Conservation (phyloP, 2,329 filamentous ascomycete genomes). For the Incumbomyces lentus region DNA sequence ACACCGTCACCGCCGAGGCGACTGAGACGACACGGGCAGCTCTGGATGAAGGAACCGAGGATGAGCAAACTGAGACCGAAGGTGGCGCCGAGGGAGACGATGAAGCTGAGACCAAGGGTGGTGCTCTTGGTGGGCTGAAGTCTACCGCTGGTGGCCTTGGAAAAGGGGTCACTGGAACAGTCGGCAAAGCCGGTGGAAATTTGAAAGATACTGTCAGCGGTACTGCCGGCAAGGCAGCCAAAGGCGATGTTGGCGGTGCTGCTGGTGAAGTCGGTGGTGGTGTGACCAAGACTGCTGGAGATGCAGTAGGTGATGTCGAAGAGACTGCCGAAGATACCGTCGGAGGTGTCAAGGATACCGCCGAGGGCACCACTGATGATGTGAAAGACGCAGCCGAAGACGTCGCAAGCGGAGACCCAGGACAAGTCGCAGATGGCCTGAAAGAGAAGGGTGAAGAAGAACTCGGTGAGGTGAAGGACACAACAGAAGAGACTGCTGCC, state of each 20-base stretch:
- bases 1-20: constrained; percentile 23
- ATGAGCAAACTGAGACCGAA: constrained; percentile 28
- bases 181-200: constrained; percentile 19
- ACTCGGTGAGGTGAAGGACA: constrained; percentile 8
- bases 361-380: constrained; percentile 20
- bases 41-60: constrained; percentile 13
- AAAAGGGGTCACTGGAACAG: constrained; percentile 12
- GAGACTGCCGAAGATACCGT: constrained; percentile 12
- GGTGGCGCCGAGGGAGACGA: constrained; percentile 39
- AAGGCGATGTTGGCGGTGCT: constrained; percentile 18
- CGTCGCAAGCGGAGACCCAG: background rate
- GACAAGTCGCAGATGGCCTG: background rate
- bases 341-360: constrained; percentile 41
- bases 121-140: constrained; percentile 15
- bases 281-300: constrained; percentile 30
- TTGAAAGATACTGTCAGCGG: constrained; percentile 20
- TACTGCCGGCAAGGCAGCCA: constrained; percentile 16
- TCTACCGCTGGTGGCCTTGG: constrained; percentile 10
- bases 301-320: constrained; percentile 37
- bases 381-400: constrained; percentile 9
- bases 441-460: constrained; percentile 10
- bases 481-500: constrained; percentile 35
- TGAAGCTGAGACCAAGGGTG: constrained; percentile 21
- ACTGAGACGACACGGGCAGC: constrained; percentile 10
- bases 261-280: constrained; percentile 24